Base-by-base conservation (phyloP, 805 yeast genomes). In the Ogataea polymorpha region DNA sequence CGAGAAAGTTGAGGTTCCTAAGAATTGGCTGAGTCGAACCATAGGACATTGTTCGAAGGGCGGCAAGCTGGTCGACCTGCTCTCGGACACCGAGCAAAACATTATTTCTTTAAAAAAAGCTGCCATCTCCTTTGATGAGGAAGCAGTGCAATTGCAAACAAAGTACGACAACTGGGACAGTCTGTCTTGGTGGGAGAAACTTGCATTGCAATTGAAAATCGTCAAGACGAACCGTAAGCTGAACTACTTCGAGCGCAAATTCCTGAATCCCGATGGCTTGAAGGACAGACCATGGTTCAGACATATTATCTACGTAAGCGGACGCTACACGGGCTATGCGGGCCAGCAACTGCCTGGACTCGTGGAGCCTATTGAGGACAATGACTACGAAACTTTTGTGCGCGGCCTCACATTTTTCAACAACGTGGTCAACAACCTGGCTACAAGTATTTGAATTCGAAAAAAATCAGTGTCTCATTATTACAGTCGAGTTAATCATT, bases 241-340 rank as follows among this genome's bases (percentile, higher is more conserved):
- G 34, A 59, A 58, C 42, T 58, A 49, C 32, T 62, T 71, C 28
- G 84, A 79, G 45, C 63, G 77, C 41, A 45, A 53, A 14, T 75
- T 79, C 51, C 46, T 76, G 32, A 55, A 71, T 49, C 61, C 67
- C 2, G 62, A 65, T 3, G 85, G 85, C 1, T 63, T 79, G 14
- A 70, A 67, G 12, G 66, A 62, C 31, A 66, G 84, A 39, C 56
- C 66, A 2, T 79, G 83, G 82, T 79, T 72, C 62, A 76, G 72
- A 56, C 85, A 79, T 54, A 60, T 71, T 31, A 67, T 78, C n/a
- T 79, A 64, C 55, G 79, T 82, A 2, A 76, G 80, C 35, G 82
- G 81, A 2, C 56, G 80, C 35, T 71, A 74, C 59, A 77, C 81
- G 1, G 84, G 84, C 2, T 78, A 79, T 46, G 71, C 73, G n/a